These are phyloP conservation scores for Trichosporon coremiiforme DNA, from an alignment of 1,284 basidiomycete species.

Conservation along the genomic window DNA sequence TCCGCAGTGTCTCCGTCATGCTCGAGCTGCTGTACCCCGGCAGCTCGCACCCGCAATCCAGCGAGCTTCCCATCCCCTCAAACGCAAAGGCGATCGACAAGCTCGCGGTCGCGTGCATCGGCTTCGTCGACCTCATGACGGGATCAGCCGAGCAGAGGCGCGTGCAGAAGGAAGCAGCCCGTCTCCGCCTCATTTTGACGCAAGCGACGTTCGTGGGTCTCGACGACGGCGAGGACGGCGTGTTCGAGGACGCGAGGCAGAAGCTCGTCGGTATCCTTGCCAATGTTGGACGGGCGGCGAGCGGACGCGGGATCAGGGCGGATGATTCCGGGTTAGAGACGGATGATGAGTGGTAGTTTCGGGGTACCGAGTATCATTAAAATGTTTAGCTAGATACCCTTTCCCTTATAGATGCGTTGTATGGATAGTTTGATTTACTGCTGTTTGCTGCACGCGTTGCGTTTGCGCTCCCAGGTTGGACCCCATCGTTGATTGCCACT, in stretches of 20 bases:
- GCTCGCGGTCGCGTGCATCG: constrained; percentile 51
- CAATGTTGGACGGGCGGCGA: constrained; percentile 46
- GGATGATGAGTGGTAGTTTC: constrained; percentile 48
- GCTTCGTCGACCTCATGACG: constrained; percentile 49
- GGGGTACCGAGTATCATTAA: not conserved
- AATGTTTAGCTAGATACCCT: not conserved
- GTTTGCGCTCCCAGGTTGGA: no score
- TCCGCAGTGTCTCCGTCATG: constrained; percentile 47
- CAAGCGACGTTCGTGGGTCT: constrained; percentile 48
- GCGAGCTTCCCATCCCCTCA: constrained; percentile 25
- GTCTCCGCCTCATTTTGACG: constrained; percentile 49
- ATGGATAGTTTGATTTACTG: constrained; percentile 1
- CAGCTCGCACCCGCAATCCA: constrained; percentile 30
- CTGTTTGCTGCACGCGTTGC: no score
- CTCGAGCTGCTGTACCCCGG: constrained; percentile 51
- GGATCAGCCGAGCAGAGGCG: constrained; percentile 37
- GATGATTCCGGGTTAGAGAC: constrained; percentile 53
- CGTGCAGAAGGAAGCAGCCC: constrained; percentile 43
- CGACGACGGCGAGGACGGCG: constrained; percentile 28
- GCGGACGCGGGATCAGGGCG: constrained; percentile 41
- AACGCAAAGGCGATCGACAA: constrained; percentile 52
- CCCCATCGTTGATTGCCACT: not conserved
- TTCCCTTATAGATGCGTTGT: constrained; percentile 14
- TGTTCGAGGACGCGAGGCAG: constrained; percentile 48
- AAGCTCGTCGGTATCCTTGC: constrained; percentile 48